Conservation (phyloP, 257 asterid genomes). For the Capsicum rhomboideum region DNA sequence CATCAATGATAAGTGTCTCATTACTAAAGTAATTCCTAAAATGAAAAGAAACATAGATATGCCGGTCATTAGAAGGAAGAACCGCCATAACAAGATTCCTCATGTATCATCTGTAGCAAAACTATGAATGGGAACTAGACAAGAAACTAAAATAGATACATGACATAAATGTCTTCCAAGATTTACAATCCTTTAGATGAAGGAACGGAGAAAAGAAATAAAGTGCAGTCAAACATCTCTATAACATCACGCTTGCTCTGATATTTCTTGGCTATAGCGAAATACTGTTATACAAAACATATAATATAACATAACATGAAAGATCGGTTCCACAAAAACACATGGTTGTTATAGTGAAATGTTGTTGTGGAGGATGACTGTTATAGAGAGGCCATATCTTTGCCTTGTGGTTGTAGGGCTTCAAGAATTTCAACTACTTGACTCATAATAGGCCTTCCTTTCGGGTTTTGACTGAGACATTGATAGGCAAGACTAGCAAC, state of each 20-base stretch:
- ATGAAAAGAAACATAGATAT: not conserved
- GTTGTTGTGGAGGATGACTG: not conserved
- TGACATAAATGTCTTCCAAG: not conserved
- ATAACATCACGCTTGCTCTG: no score
- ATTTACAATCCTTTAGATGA: not conserved
- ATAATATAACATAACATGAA: no score
- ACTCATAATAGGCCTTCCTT: conserved; percentile 78
- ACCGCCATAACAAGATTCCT: not conserved
- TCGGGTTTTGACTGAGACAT: conserved; percentile 92
- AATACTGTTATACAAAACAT: no score
- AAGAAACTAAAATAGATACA: not conserved
- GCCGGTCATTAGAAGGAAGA: not conserved
- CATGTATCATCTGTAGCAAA: not conserved
- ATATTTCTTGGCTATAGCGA: no score
- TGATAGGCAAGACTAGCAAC: conserved; percentile 80
- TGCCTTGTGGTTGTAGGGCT: conserved; percentile 42
- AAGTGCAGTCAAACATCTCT: no score
- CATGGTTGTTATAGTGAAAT: no score
- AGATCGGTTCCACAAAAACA: no score
- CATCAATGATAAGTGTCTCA: not conserved
- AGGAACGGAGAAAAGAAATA: no score
- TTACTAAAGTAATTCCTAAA: no score
- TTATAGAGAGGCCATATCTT: not conserved
- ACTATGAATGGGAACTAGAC: not conserved
- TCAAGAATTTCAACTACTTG: conserved; percentile 86